Percentiles rank a stretch among this genome's conserved stretches.
phyloP scores from a whole-genome alignment of 2,329 filamentous ascomycete species.

The Emericellopsis atlantica region DNA sequence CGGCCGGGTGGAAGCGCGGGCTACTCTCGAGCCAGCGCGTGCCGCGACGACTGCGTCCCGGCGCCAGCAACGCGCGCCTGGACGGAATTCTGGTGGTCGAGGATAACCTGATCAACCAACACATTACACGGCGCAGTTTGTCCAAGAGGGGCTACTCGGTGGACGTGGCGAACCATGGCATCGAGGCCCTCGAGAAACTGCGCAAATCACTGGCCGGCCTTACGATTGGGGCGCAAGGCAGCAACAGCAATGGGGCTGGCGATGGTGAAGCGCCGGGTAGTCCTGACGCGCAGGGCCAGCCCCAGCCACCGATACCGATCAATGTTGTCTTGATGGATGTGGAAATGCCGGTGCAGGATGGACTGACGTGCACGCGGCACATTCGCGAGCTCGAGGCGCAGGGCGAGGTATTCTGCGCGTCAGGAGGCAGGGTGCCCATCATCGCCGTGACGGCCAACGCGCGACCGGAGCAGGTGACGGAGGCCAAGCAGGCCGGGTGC shows the following conservation, averaged over 20 bases:
- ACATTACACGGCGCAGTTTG: conserved; percentile 38
- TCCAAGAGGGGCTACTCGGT: conserved; percentile 35
- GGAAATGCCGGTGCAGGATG: conserved; percentile 66
- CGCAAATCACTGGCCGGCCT: conserved; percentile 11
- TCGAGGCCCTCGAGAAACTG: conserved; percentile 40
- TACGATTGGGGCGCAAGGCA: background rate
- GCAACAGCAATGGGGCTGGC: conserved; percentile 1
- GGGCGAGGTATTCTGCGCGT: conserved; percentile 31
- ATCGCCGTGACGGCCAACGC: conserved; percentile 59
- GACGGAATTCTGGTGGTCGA: conserved; percentile 42
- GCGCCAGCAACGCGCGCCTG: conserved; percentile 14
- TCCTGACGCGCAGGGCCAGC: conserved; percentile 1
- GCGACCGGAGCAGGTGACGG: conserved; percentile 44
- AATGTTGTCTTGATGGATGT: conserved; percentile 63
- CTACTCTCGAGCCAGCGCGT: background rate
- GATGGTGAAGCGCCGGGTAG: conserved; percentile 1
- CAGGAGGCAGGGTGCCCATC: conserved; percentile 42
- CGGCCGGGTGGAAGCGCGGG: background rate
- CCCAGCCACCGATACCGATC: conserved; percentile 21
- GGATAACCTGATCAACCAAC: conserved; percentile 49
- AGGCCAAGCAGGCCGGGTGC: conserved; percentile 36
- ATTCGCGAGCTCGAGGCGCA: conserved; percentile 49
- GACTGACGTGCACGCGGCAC: conserved; percentile 49
- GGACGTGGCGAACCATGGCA: conserved; percentile 42
- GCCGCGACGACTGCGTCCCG: conserved; percentile 4